phyloP scores from a whole-genome alignment of 2,329 filamentous ascomycete species.

The Bipolaris sorokiniana region DNA sequence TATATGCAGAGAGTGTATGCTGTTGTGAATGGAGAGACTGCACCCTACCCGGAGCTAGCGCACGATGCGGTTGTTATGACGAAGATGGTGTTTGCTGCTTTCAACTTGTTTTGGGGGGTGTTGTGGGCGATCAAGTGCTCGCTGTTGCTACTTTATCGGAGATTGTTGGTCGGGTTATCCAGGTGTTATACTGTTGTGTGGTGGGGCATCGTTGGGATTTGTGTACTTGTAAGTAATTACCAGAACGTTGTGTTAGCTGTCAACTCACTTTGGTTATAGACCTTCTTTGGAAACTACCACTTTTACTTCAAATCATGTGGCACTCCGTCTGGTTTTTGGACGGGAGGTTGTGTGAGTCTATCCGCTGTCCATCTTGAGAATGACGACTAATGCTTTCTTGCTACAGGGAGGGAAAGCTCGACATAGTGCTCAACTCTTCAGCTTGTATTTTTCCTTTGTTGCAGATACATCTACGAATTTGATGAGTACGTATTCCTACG shows the following conservation, averaged over 20 bases:
- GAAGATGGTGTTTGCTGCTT: constrained; percentile 47
- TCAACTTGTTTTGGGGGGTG: constrained; percentile 34
- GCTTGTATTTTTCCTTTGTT: constrained; percentile 43
- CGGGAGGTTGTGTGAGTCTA: constrained; percentile 13
- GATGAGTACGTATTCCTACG: constrained; percentile 27
- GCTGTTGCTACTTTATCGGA: constrained; percentile 45
- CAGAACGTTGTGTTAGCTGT: constrained; percentile 16
- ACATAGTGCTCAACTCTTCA: constrained; percentile 20
- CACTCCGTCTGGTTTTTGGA: constrained; percentile 21
- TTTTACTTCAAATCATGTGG: constrained; percentile 23
- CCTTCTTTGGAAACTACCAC: constrained; percentile 37
- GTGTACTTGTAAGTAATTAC: constrained; percentile 5
- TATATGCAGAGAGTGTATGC: constrained; percentile 40
- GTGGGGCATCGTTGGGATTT: constrained; percentile 44
- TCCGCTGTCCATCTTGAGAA: neutral
- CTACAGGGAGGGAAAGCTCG: constrained; percentile 3
- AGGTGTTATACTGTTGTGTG: constrained; percentile 42
- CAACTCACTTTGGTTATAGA: constrained; percentile 22
- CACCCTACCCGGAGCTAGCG: constrained; percentile 34
- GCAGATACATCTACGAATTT: constrained; percentile 46
- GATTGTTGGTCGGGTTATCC: constrained; percentile 31
- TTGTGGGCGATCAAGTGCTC: constrained; percentile 15
- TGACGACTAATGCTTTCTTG: neutral
- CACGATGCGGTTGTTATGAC: constrained; percentile 37
- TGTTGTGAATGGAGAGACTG: constrained; percentile 27